Base-by-base conservation (phyloP, 176 grass and related monocot species). In the Carex parvula region DNA sequence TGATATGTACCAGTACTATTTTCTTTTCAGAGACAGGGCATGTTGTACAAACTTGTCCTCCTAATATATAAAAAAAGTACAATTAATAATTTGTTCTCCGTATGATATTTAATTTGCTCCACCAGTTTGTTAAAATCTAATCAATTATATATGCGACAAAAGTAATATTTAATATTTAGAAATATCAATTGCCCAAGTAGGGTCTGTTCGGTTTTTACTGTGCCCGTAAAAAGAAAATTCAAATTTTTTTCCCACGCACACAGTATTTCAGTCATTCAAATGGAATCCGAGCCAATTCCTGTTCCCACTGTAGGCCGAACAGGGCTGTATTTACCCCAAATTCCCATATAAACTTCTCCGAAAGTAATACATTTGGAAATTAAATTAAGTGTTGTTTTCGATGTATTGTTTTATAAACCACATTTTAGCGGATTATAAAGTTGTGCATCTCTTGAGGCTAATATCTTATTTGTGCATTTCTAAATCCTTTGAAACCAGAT, bases 1-100 rank as follows among this genome's bases (percentile, higher is more conserved):
- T 78, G 73, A 18, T 57, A 78, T 77, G 73, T 78, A 29, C 21
- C 22, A 57, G 26, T 78, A 33, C 46, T 54, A 54, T 75, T 53
- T 15, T 75, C 54, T 54, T 29, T 75, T 75, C 4, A 52, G 18
- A 9, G 21, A 53, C 71, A 15, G 11, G 8, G 15, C 30, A 39
- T 29, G 22, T 29, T 26, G 61, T 4, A 26, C 21, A 63, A 63
- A 29, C 9, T 66, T 69, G 1, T 11, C 3, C 6, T 9, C 2
- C 48, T 72, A 9, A 13, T 48, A n/a, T 72, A 4, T 72, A 4
- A 22, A 41, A 14, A 69, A 41, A 41, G 33, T 39, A 41, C 15
- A 0, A 16, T n/a, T 41, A 70, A n/a, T 70, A 70, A 37, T 70
- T 70, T 35, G 29, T 67, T 67, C 5, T 67, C 14, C 22, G 64